Conservation (phyloP, 208 protist species). For the Trypanosoma lewisi region DNA sequence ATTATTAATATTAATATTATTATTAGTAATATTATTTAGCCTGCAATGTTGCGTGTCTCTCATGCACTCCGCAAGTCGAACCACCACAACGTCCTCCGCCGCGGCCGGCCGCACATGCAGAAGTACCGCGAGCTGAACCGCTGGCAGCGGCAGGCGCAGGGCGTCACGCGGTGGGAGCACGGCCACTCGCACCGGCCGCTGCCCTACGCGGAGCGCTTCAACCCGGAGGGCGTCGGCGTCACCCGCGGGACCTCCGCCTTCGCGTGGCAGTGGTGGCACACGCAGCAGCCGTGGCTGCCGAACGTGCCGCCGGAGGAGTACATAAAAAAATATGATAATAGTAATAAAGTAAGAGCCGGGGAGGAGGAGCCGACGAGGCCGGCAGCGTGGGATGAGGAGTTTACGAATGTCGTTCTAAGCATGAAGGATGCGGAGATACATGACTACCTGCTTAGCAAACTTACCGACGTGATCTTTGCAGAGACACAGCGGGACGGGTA, state of each 20-base stretch:
- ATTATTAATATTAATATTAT: too few species aligned
- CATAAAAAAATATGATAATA: slow-evolving; percentile 39
- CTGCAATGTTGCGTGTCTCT: slow-evolving; percentile 9
- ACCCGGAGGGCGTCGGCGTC: slow-evolving; percentile 80
- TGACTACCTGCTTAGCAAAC: slow-evolving; percentile 70
- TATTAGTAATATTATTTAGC: background rate
- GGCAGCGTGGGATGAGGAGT: slow-evolving; percentile 79
- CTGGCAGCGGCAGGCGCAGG: slow-evolving; percentile 90
- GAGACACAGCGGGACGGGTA: slow-evolving; percentile 90
- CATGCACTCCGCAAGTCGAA: slow-evolving; percentile 53
- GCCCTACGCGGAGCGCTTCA: slow-evolving; percentile 83
- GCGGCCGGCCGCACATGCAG: slow-evolving; percentile 78
- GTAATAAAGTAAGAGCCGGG: too few species aligned
- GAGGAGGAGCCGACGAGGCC: slow-evolving; percentile 45
- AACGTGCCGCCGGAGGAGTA: slow-evolving; percentile 61
- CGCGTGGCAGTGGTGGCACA: slow-evolving; percentile 91
- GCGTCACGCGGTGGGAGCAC: slow-evolving; percentile 88
- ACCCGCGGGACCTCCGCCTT: slow-evolving; percentile 75
- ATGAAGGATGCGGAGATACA: slow-evolving; percentile 75
- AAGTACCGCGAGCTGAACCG: slow-evolving; percentile 87
- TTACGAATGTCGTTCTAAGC: slow-evolving; percentile 64
- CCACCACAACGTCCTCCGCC: slow-evolving; percentile 83
- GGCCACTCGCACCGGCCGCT: slow-evolving; percentile 79
- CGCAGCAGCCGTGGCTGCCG: slow-evolving; percentile 88
- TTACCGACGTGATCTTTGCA: slow-evolving; percentile 85